Evolutionary conservation across 2,329 filamentous ascomycete species (phyloP), one percentile per base, ranked within the genome.

Genomic region (Celoporthe dispersa): DNA sequence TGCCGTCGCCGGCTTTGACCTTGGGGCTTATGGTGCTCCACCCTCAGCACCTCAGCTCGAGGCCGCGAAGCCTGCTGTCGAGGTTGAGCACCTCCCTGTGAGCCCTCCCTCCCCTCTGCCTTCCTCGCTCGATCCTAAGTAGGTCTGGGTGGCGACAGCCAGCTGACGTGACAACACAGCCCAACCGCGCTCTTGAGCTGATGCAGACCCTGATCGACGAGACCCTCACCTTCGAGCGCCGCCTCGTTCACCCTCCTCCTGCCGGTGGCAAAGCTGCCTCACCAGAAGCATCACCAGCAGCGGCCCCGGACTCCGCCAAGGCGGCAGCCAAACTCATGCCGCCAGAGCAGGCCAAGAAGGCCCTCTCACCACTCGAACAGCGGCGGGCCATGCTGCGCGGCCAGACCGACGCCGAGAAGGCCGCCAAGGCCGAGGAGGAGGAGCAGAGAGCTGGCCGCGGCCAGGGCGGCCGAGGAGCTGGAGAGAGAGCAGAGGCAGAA

Each of bases 221-320:
- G 35, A 76, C 73, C 65, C 77, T 84, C 41, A 77, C 77, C 69
- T 83, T 84, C 76, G 65, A 75, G 44, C 81, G 82, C 55, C 80
- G 80, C 68, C 76, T 79, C 59, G 81, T 80, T 73, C 73, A 75
- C 9, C 44, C 72, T 25, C 72, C 75, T 12, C 55, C 73, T 63
- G 53, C 73, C 72, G 35, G 72, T 68, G 35, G 68, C 41, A 66
- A 66, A 70, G 22, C 48, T 66, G 5, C 69, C 68, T 19, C 37
- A 68, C 44, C 70, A 69, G 16, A 71, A 67, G 12, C 67, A 70
- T 11, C 68, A 73, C n/a, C 60, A 51, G 28, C 62, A 51, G 14
- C 41, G 60, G 78, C 77, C 31, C 77, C 77, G 4, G 53, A 67
- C 7, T 16, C 65, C 19, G 51, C n/a, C 22, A 59, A 66, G n/a